Base-by-base conservation (phyloP, 2,329 filamentous ascomycete genomes). In the Blumeria hordei region DNA sequence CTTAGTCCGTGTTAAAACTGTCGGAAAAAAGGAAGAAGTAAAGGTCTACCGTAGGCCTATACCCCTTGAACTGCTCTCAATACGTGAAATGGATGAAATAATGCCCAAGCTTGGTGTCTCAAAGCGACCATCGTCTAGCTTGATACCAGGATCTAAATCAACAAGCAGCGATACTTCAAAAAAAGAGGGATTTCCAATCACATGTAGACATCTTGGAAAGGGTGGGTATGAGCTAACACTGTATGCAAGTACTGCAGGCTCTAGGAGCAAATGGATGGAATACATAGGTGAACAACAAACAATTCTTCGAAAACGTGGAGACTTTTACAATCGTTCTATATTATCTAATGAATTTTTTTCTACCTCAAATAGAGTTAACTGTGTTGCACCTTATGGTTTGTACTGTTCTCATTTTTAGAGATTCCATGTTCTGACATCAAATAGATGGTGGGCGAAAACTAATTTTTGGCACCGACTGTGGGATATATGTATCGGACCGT, bases 81-180 rank as follows among this genome's bases (percentile, higher is more conserved):
- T 98, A 61, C 82, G 84, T 54, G 90, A 96, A 66, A 96, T 98
- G 90, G 90, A 96, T 54, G 88, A 95, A 66, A 81, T 96, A 34
- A 85, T 94, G 44, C 88, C 88, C 3, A 81, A 78, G 59, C 69
- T 81, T 52, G 88, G 88, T 28, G 74, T 87, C 49, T 73, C 87
- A 36, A 96, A 94, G 70, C 77, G 92, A 54, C 82, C 88, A 12
- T 93, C 90, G 0, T 92, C 88, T 2, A 90, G 87, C 66, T 72
- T 96, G 63, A 78, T 93, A 47, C 74, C 77, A 28, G 74, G 74
- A 16, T 72, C 74, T 18, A 80, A 78, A 59, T 69, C 58, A 32
- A 74, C 43, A 68, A 69, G 51, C 67, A 71, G 66, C n/a, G 69
- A 72, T 35, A 69, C 74, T 49, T 76, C 82, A 60, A 79, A 76